Evolutionary conservation across 2,329 filamentous ascomycete species (phyloP).

Genomic region (Colletotrichum tanaceti): DNA sequence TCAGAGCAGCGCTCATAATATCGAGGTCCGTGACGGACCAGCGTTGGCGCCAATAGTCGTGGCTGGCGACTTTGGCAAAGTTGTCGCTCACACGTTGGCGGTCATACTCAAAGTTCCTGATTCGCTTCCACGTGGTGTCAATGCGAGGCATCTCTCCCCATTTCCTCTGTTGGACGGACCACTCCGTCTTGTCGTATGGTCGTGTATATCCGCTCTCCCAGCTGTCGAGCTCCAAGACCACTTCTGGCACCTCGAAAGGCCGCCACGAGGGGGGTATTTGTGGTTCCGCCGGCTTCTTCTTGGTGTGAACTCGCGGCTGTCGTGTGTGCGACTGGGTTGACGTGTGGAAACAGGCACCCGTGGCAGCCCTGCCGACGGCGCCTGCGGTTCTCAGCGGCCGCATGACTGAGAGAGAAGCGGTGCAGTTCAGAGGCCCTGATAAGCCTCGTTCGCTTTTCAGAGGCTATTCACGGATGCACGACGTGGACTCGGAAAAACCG

Average conservation of each 20-base stretch:
- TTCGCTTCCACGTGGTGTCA: conserved; percentile 43
- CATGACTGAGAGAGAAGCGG: conserved; percentile 18
- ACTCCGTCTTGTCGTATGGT: conserved; percentile 52
- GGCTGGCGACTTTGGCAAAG: conserved; percentile 31
- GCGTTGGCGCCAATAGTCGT: conserved; percentile 35
- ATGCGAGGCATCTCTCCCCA: conserved; percentile 47
- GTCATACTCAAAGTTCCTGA: conserved; percentile 48
- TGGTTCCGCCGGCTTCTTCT: conserved; percentile 22
- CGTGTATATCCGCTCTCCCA: conserved; percentile 58
- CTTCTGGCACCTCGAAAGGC: conserved; percentile 50
- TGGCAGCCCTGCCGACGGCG: conserved; percentile 6
- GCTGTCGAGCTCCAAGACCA: conserved; percentile 65
- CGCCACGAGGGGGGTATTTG: conserved; percentile 29
- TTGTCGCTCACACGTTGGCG: conserved; percentile 35
- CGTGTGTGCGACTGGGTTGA: not conserved
- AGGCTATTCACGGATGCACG: conserved; percentile 19
- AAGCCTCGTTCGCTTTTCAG: conserved; percentile 5
- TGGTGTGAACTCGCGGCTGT: conserved; percentile 26
- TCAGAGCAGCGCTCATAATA: conserved; percentile 55
- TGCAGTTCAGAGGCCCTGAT: not conserved
- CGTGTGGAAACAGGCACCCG: conserved; percentile 18
- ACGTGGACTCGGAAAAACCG: conserved; percentile 24
- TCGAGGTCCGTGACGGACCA: conserved; percentile 59
- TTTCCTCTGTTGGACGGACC: conserved; percentile 46
- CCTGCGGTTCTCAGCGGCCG: conserved; percentile 3